These are phyloP conservation scores for Talaromyces sp. DNA, from an alignment of 2,329 filamentous ascomycete species.

Conservation along the genomic window DNA sequence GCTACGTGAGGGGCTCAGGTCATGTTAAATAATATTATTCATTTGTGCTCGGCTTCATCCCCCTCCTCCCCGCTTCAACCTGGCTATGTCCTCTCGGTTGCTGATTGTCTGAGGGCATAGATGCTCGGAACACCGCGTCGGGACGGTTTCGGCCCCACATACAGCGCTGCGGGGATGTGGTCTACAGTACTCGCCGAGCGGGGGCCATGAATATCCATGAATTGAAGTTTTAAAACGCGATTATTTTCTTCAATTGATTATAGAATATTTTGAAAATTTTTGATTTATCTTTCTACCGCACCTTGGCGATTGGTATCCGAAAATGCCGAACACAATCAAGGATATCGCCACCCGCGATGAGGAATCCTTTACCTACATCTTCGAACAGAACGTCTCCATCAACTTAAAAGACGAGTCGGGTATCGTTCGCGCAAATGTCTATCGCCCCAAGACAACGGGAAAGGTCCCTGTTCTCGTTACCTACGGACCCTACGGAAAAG, in stretches of 20 bases:
- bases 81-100: not conserved
- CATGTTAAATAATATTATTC: not conserved
- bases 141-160: constrained; percentile 33
- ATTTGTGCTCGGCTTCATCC: not conserved
- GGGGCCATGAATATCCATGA: not conserved
- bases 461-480: constrained; percentile 65
- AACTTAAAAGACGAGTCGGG: constrained; percentile 43
- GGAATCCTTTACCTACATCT: constrained; percentile 49
- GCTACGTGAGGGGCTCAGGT: not conserved
- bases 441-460: constrained; percentile 48
- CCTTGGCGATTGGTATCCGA: not conserved
- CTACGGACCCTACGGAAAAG: constrained; percentile 75
- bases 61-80: not conserved
- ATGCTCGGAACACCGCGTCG: constrained; percentile 4
- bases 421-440: constrained; percentile 55
- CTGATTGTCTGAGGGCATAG: constrained; percentile 6
- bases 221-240: not conserved
- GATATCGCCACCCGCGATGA: constrained; percentile 38
- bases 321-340: constrained; percentile 31
- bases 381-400: constrained; percentile 54
- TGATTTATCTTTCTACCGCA: not conserved
- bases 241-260: not conserved
- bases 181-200: constrained; percentile 1
- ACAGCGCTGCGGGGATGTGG: not conserved
- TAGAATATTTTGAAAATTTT: too few species aligned